Conservation (phyloP, 2,329 filamentous ascomycete genomes). For the Sporothrix curviconia region DNA sequence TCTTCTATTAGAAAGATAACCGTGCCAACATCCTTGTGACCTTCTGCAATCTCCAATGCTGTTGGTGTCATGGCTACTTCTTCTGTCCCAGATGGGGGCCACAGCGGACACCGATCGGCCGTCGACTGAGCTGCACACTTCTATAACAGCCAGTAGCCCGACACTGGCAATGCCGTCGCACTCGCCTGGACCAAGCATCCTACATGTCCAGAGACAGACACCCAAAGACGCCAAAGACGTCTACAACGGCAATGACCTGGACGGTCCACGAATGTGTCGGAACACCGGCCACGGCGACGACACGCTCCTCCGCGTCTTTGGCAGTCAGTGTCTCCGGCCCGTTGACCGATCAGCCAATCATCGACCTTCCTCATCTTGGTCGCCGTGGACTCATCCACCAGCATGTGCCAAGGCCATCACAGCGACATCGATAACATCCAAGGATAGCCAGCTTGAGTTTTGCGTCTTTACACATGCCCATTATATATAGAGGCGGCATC, state of each 20-base stretch:
- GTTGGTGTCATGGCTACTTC: background rate
- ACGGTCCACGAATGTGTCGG: background rate
- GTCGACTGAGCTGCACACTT: background rate
- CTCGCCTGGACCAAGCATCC: background rate
- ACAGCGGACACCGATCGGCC: background rate
- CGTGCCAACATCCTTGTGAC: background rate
- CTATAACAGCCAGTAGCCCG: background rate
- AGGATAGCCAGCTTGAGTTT: constrained; percentile 6
- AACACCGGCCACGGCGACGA: background rate
- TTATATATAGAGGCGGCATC: constrained; percentile 17
- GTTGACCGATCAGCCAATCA: background rate
- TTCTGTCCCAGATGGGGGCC: background rate
- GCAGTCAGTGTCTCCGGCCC: background rate
- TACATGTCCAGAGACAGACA: background rate
- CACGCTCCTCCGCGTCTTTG: background rate
- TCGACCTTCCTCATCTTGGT: background rate
- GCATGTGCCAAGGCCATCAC: constrained; percentile 18
- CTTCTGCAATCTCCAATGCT: background rate
- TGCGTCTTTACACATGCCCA: constrained; percentile 22
- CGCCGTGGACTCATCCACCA: constrained; percentile 23
- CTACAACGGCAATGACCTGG: background rate
- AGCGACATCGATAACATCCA: background rate
- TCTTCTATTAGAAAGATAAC: background rate
- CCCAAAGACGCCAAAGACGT: background rate
- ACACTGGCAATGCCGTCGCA: background rate